phyloP scores from a whole-genome alignment of 1,284 basidiomycete species.

The Golubevia pallescens region DNA sequence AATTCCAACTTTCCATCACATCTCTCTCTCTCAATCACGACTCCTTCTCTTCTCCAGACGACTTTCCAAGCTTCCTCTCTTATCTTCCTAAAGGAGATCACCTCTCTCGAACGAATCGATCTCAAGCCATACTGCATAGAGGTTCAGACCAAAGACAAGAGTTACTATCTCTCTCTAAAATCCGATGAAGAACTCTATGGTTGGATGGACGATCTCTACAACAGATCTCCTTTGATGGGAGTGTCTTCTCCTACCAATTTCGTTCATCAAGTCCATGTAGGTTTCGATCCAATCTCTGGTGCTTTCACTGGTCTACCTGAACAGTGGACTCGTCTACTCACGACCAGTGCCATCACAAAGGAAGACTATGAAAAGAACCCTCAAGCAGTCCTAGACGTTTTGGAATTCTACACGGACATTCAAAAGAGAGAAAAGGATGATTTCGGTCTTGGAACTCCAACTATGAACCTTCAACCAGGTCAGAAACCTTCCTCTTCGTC shows the following conservation, averaged over 20 bases:
- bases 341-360: conserved; percentile 93
- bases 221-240: conserved; percentile 87
- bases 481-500: neutral
- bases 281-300: conserved; percentile 91
- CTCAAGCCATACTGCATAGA: conserved; percentile 89
- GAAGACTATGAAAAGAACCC: conserved; percentile 97
- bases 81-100: conserved; percentile 78
- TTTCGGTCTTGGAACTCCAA: conserved; percentile 55
- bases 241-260: conserved; percentile 95
- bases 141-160: conserved; percentile 79
- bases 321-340: conserved; percentile 93
- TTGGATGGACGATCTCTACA: conserved; percentile 96
- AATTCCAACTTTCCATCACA: too few species aligned
- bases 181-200: conserved; percentile 93
- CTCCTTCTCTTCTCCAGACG: conserved; percentile 65
- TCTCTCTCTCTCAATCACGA: too few species aligned
- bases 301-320: conserved; percentile 95
- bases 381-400: conserved; percentile 93
- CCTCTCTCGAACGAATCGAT: conserved; percentile 87
- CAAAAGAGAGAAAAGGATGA: conserved; percentile 89
- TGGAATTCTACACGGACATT: conserved; percentile 97
- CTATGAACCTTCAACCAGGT: conserved; percentile 57
- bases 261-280: conserved; percentile 96
- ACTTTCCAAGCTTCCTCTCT: conserved; percentile 72
- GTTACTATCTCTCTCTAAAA: conserved; percentile 82